Evolutionary conservation across 2,329 filamentous ascomycete species (phyloP), one percentile per base, ranked within the genome.

Genomic region (Trichoderma sp.): DNA sequence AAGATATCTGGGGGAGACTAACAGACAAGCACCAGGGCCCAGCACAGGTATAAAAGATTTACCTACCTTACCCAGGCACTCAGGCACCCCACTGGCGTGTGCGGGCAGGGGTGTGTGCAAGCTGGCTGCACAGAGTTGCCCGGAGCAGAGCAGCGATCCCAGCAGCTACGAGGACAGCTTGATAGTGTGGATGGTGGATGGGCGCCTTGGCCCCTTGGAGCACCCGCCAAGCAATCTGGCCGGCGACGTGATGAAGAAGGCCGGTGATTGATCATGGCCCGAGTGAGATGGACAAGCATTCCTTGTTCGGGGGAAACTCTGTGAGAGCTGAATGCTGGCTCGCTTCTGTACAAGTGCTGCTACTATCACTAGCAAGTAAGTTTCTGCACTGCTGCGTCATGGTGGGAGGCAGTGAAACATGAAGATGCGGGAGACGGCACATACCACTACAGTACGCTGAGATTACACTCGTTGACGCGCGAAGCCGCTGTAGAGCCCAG

Each of bases 1-100:
- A 57, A 73, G 63, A 73, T 73, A 71, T 68, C 68, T 65, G 72
- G 71, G 69, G 63, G 68, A 73, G 68, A 60, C 60, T 60, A 71
- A 65, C 70, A 67, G 32, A 61, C 32, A 32, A 65, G 69, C 69
- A 57, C 18, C 51, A 3, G 21, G 43, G n/a, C 32, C 28, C 30
- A 32, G 8, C 30, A 58, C 56, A 60, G 58, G 47, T 34, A 63
- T 63, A 34, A 60, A 61, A 51, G 43, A 21, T 51, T 21, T 21
- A 51, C 39, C 39, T 43, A n/a, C 15, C 57, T 30, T 43, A n/a
- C 32, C 24, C 34, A 24, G 32, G 47, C 47, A 57, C 47, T 57
- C 60, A 34, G 26, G 57, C 58, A 70, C 69, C 61, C 69, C 69
- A 65, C 60, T 30, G 69, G 66, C 9, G 65, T 68, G 58, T 34